A percentile compares a stretch with the other conserved stretches of the same genome.
phyloP scores from a whole-genome alignment of 768 basidiomycete genomes.

The Naematelia encephala region DNA sequence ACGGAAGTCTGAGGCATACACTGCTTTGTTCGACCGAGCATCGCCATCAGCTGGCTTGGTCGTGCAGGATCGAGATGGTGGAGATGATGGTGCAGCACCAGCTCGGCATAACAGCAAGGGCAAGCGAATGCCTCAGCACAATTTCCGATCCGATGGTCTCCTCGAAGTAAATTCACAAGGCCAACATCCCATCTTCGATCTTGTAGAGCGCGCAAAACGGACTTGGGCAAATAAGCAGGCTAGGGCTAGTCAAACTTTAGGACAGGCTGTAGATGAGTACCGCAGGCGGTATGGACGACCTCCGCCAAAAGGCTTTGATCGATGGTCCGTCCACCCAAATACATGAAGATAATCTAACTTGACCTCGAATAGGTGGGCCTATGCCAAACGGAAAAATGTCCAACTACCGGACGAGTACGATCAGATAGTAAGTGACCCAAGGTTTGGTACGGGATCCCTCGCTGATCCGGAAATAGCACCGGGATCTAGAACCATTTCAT shows the following conservation, averaged over 20 bases:
- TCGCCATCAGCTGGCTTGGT: background rate
- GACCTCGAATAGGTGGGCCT: slow-evolving; percentile 29
- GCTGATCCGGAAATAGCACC: slow-evolving; percentile 19
- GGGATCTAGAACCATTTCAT: slow-evolving; percentile 44
- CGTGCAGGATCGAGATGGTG: background rate
- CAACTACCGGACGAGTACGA: slow-evolving; percentile 48
- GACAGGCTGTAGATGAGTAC: slow-evolving; percentile 44
- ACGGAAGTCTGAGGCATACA: background rate
- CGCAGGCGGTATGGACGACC: slow-evolving; percentile 37
- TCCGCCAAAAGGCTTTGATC: slow-evolving; percentile 45
- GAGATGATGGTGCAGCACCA: background rate
- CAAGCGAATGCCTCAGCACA: slow-evolving; percentile 15
- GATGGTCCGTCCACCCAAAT: slow-evolving; percentile 52
- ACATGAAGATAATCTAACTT: background rate
- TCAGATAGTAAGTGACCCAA: slow-evolving; percentile 40
- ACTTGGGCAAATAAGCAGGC: slow-evolving; percentile 35
- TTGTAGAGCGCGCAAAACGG: slow-evolving; percentile 29
- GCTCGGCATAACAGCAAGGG: background rate
- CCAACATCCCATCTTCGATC: slow-evolving; percentile 43
- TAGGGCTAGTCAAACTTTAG: slow-evolving; percentile 32
- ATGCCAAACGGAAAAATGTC: slow-evolving; percentile 28
- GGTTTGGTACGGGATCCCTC: background rate
- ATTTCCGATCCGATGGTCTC: slow-evolving; percentile 30
- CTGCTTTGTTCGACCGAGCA: background rate
- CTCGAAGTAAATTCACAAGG: slow-evolving; percentile 29